phyloP scores from a whole-genome alignment of 83 land plant species.

The Picea abies region DNA sequence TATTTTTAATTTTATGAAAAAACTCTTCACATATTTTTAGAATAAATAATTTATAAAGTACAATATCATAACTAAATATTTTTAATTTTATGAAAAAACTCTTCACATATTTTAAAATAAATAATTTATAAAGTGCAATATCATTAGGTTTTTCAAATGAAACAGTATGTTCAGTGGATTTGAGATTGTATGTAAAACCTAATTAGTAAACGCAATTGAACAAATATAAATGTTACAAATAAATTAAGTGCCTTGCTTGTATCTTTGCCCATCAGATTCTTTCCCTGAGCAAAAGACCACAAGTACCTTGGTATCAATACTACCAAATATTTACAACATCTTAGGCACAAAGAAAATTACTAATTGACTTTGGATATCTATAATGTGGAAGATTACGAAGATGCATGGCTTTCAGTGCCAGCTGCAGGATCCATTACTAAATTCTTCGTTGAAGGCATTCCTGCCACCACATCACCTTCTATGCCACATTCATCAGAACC shows the following conservation, averaged over 20 bases:
- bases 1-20: too few species aligned
- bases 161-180: too few species aligned
- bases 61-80: too few species aligned
- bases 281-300: background rate
- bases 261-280: background rate
- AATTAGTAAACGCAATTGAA: background rate
- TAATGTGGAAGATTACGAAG: background rate
- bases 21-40: too few species aligned
- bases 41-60: too few species aligned
- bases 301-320: background rate
- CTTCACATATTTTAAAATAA: too few species aligned
- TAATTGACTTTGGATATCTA: background rate
- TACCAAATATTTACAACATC: background rate
- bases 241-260: background rate
- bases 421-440: slow-evolving; percentile 26
- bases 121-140: too few species aligned
- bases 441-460: slow-evolving; percentile 79
- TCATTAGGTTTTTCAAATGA: too few species aligned
- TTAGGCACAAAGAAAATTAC: background rate
- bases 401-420: slow-evolving; percentile 3
- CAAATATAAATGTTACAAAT: background rate
- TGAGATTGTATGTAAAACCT: too few species aligned
- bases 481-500: slow-evolving; percentile 93
- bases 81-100: too few species aligned
- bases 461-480: slow-evolving; percentile 82